Base-by-base conservation (phyloP, 2,329 filamentous ascomycete species). In the Aspergillus tubingensis region DNA sequence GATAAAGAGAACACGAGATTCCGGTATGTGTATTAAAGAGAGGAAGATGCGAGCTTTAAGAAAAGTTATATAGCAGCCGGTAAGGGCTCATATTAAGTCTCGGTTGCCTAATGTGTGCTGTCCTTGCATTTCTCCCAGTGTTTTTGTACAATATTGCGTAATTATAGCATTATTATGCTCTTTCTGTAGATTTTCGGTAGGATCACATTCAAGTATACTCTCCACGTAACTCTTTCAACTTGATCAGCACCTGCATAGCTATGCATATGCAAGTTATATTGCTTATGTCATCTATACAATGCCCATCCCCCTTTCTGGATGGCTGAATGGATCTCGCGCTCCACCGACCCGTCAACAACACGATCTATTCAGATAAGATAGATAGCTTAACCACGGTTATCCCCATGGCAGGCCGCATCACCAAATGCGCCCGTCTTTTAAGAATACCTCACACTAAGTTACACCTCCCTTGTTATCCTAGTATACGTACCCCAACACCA, bases 1-100 rank as follows among this genome's bases (percentile, higher is more conserved):
- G 74, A 77, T 60, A 68, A 65, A 55, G 62, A 77, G 59, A 77
- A 77, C 27, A 60, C 58, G 3, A 61, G 58, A 25, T 77, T 77
- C 58, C 65, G 70, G n/a, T 74, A 74, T 62, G 72, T 68, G 17
- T 74, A 81, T 54, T 68, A 74, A 36, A 3, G 10, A 1, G 39
- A n/a, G 10, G 30, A 32, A 32, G 10, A 32, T 13, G 27, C 3
- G 27, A 30, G 2, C 27, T 30, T 10, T 30, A 5, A 11, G 10
- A 13, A 32, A 0, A 11, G 1, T 32, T 30, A 10, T 30, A 30
- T 30, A 30, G 27, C 27, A 30, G 30, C 4, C 30, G 3, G 30
- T 11, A 32, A 32, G 4, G 30, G 11, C 30, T 32, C 4, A 4
- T 5, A 32, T 32, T 10, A 32, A 2, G 30, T 11, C 30, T 32